Evolutionary conservation across 2,329 filamentous ascomycete genomes (phyloP), one percentile per base, ranked within the genome.

Genomic region (Penicillium glabrum): DNA sequence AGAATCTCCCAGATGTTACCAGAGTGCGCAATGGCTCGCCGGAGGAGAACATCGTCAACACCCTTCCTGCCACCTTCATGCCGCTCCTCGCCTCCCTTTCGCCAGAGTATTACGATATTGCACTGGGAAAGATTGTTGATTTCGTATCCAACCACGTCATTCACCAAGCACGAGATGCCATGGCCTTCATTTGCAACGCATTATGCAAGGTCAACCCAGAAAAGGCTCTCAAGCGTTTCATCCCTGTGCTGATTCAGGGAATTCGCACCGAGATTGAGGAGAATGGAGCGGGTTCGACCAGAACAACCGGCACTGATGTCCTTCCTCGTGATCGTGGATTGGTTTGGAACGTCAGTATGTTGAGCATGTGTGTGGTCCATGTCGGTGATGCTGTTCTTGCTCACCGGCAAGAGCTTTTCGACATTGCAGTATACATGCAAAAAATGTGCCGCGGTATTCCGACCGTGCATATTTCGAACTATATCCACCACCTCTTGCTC

Each of bases 311-410:
- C 21, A 90, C 90, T 1, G 95, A 99, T 73, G 92, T 98, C 44
- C 82, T 99, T 19, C 95, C 95, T 9, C 86, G 95, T 63, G 95
- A 99, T 72, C 84, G 95, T 53, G 95, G 91, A 4, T 80, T 99
- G 16, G 93, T 99, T 0, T 99, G 96, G 96, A 91, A 98, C 70
- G 86, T 98, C 58, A 96, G 91, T 75, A 92, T 99, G 81, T 84
- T 99, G 5, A 96, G 93, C 71, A 99, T 99, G 93, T 95, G 91
- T 58, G 91, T 97, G 23, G 95, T 99, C 3, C 95, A 99, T 68
- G 92, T 99, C 46, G 95, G 95, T 33, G 86, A 88, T 62, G 90
- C 95, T 64, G 90, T 98, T 14, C 82, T 99, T 58, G 89, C 89
- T 59, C 96, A 96, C 80, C 91, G 92, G 75, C 82, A 91, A 50